phyloP scores from a whole-genome alignment of 2,329 filamentous ascomycete genomes.

The Colletotrichum sublineola region DNA sequence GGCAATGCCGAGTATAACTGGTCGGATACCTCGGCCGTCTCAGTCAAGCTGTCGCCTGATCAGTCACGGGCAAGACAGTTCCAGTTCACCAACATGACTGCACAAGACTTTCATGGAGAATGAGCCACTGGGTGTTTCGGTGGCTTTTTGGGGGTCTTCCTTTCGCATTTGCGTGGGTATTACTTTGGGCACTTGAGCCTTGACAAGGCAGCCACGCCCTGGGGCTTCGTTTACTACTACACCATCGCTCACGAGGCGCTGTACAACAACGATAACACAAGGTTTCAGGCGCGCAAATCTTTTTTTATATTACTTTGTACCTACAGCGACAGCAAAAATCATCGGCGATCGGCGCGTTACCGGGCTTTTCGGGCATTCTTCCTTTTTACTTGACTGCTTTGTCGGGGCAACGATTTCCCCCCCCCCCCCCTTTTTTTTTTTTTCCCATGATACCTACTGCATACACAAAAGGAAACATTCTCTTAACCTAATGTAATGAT shows the following conservation, averaged over 20 bases:
- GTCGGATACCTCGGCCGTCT: conserved; percentile 57
- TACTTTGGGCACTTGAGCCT: background rate
- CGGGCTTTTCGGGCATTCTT: conserved; percentile 7
- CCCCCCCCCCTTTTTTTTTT: conserved; percentile 10
- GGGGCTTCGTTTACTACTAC: background rate
- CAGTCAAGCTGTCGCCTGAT: conserved; percentile 51
- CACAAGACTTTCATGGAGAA: conserved; percentile 44
- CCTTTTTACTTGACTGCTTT: conserved; percentile 1
- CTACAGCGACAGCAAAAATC: conserved; percentile 22
- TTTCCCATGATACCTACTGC: conserved; percentile 36
- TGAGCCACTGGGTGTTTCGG: background rate
- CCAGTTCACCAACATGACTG: conserved; percentile 55
- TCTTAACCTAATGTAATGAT: conserved; percentile 43
- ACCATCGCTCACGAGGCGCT: conserved; percentile 6
- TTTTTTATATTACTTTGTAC: conserved; percentile 13
- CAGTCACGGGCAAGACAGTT: conserved; percentile 47
- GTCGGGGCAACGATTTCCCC: conserved; percentile 26
- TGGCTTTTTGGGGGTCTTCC: background rate
- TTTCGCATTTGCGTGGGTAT: background rate
- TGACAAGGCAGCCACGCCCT: background rate
- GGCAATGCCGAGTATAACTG: conserved; percentile 65
- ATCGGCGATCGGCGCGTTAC: conserved; percentile 25
- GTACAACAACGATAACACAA: conserved; percentile 19
- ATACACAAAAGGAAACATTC: conserved; percentile 33
- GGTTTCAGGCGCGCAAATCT: conserved; percentile 11